phyloP scores from a whole-genome alignment of 257 asterid species.

The Coffea canephora region DNA sequence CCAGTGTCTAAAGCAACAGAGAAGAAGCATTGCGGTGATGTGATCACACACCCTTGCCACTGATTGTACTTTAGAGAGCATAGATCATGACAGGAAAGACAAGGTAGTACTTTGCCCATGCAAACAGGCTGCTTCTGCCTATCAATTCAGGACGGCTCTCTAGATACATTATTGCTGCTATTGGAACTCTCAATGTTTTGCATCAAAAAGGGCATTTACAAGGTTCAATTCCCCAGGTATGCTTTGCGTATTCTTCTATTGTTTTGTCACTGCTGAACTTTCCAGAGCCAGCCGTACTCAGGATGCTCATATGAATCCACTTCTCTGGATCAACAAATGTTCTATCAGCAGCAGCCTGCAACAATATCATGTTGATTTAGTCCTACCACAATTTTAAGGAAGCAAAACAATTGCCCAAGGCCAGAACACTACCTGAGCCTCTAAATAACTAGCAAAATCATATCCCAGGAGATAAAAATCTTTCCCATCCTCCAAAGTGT shows the following conservation, averaged over 20 bases:
- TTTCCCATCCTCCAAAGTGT: slow-evolving; percentile 40
- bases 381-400: background rate
- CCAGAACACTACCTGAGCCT: slow-evolving; percentile 45
- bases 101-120: background rate
- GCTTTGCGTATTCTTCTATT: slow-evolving; percentile 43
- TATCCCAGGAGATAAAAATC: slow-evolving; percentile 45
- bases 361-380: slow-evolving; percentile 14
- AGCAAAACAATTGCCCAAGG: background rate
- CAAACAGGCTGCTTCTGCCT: background rate
- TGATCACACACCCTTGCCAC: background rate
- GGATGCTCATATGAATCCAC: slow-evolving; percentile 50
- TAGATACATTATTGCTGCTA: background rate
- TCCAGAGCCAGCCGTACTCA: slow-evolving; percentile 44
- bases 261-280: slow-evolving; percentile 56
- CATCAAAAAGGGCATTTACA: slow-evolving; percentile 49
- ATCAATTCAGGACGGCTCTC: background rate
- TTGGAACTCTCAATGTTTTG: background rate
- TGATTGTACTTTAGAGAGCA: background rate
- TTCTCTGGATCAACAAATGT: slow-evolving; percentile 38
- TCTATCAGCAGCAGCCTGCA: slow-evolving; percentile 47
- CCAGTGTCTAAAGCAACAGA: background rate
- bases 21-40: background rate
- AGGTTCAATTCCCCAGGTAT: slow-evolving; percentile 49
- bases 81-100: background rate
- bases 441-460: slow-evolving; percentile 50